Evolutionary conservation across 495 filamentous ascomycete genomes (phyloP), one percentile per base, ranked within the genome.

Genomic region (Trichoderma asperelloides): DNA sequence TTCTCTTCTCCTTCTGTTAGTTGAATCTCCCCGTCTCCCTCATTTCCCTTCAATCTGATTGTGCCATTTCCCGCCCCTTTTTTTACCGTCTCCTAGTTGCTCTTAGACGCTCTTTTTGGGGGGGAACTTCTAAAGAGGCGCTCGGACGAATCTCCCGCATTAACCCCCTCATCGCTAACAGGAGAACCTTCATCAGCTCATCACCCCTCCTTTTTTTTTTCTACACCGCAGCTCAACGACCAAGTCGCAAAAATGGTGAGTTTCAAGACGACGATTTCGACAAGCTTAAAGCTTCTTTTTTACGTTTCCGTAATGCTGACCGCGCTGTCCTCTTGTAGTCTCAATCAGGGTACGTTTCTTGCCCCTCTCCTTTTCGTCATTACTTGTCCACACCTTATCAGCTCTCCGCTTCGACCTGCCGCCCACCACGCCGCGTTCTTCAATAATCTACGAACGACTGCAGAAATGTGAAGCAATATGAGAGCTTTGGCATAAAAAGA

Each of bases 301-400:
- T 2, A 41, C 25, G 49, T 60, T 33, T 43, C 23, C 41, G 4
- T 40, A 30, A 33, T 43, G 21, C 40, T 39, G 62, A 64, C 62
- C 21, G 28, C n/a, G 33, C n/a, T 21, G 25, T 65, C 25, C 66
- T 69, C 40, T 67, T 66, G 69, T 72, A 89, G 86, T 87, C 86
- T 84, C 84, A 86, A 86, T 88, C 86, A 77, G 86, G 86, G 86
- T 89, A 79, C 76, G 85, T 85, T 69, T 45, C 25, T 66, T 73
- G 72, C 63, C 62, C 65, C 67, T 70, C 64, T 67, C 33, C 63
- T 68, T 64, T 64, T 39, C 66, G 41, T 49, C 68, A 67, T 63
- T 47, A 71, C 33, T 27, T 30, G 66, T 68, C 68, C 62, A 57
- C 67, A 28, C 55, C 4, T 25, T 11, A 37, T 67, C 23, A 11